Base-by-base conservation (phyloP, 306 rosid species). In the Cucumis melo region DNA sequence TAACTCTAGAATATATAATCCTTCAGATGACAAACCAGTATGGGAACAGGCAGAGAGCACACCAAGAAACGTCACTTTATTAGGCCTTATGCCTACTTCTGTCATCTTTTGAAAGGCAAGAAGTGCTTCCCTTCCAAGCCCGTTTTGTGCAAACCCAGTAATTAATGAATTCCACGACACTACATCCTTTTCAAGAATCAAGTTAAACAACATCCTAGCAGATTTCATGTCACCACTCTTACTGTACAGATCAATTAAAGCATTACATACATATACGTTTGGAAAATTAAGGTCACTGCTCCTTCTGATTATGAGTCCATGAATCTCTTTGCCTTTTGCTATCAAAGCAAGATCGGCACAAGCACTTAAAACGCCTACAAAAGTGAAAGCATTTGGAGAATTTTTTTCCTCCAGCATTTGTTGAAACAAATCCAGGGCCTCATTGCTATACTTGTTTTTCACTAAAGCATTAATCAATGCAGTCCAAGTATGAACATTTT, bases 141-240 rank as follows among this genome's bases (percentile, higher is more conserved):
- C 91, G 67, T 89, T 89, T 59, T 84, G 86, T 54, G 94, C 86
- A 79, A 80, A 83, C 34, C 90, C 90, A 42, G 80, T 87, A 55
- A 89, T 83, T 42, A 86, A 68, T 61, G 84, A 84, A 77, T 85
- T 87, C 89, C 91, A 87, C 74, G 91, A 78, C 16, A 87, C 65
- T 41, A 81, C 71, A 73, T 89, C 91, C 82, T 78, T 87, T 75
- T 61, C 51, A 65, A 58, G 64, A 78, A 73, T 62, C 76, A 75
- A 48, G 62, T 86, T 77, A 84, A 87, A 87, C 88, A 83, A 80
- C 68, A 7, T 77, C 77, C 78, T 78, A 66, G 90, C 88, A 46
- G 91, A 84, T 80, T 77, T 82, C 88, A 82, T 80, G 81, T 83
- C 87, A 38, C 94, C 90, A 64, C 87, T 81, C 77, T 87, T 87